A percentile compares a stretch with the other conserved stretches of the same genome.
These are phyloP conservation scores for Penicillium digitatum DNA, from an alignment of 2,329 filamentous ascomycete species.

Conservation along the genomic window DNA sequence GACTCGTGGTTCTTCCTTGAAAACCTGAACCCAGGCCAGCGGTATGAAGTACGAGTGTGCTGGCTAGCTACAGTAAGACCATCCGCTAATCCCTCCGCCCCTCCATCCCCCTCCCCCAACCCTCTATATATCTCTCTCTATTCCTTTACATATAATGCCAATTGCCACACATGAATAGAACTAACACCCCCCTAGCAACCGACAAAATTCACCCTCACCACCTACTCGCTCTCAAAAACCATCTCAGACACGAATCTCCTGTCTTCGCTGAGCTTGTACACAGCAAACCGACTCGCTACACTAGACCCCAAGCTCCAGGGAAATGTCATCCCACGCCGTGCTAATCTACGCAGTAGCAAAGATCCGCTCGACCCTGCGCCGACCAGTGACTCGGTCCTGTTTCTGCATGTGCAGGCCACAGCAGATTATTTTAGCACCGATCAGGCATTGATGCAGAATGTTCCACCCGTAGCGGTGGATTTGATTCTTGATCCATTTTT, in stretches of 20 bases:
- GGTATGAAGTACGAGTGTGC: constrained; percentile 89
- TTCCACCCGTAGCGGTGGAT: constrained; percentile 72
- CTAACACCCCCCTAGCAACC: constrained; percentile 63
- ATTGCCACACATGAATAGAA: constrained; percentile 9
- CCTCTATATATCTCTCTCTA: background rate
- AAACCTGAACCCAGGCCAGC: constrained; percentile 62
- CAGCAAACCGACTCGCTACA: constrained; percentile 47
- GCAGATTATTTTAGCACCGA: constrained; percentile 84
- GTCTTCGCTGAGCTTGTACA: constrained; percentile 61
- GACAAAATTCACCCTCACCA: constrained; percentile 68
- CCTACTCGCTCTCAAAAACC: constrained; percentile 59
- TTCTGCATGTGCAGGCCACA: constrained; percentile 69
- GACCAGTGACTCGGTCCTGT: constrained; percentile 53
- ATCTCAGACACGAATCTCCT: constrained; percentile 61
- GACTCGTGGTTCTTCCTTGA: constrained; percentile 77
- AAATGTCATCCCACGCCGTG: constrained; percentile 11
- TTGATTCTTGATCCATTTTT: constrained; percentile 81
- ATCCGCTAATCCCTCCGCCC: background rate
- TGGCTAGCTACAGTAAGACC: constrained; percentile 81
- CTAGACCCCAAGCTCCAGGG: constrained; percentile 16
- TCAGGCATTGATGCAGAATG: constrained; percentile 66
- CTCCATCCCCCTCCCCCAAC: background rate
- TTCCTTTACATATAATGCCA: background rate
- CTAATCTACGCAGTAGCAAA: background rate
- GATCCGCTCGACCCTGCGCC: constrained; percentile 17